Evolutionary conservation across 2,329 filamentous ascomycete species (phyloP), one percentile per base, ranked within the genome.

Genomic region (Scedosporium apiospermum): DNA sequence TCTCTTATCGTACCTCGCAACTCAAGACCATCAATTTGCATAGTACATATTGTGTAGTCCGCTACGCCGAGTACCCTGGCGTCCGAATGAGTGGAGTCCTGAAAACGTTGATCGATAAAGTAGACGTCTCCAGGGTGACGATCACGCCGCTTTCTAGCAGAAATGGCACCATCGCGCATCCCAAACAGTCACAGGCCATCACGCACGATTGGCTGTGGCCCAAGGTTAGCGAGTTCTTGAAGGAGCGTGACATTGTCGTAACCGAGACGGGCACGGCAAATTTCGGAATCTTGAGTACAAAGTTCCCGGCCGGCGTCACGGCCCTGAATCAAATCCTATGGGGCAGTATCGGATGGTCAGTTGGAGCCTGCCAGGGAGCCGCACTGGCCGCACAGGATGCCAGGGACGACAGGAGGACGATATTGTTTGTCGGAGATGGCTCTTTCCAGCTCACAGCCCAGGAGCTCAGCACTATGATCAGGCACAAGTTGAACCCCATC

Each of bases 361-460:
- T 85, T 18, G 82, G 82, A 63, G 82, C 83, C 21, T 78, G 77
- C 41, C 82, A 85, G 68, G 82, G 82, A 41, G 91, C 90, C 18
- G 89, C 89, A 1, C 79, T 95, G 10, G 92, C 90, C 0, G 84
- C 86, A 0, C 87, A 86, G 68, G 91, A 95, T 70, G 75, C 76
- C 44, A 58, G 42, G 14, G 73, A 74, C 41, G 78, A 84, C 60
- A 77, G 85, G 27, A 80, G 92, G 64, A 91, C 89, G 0, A 87
- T 97, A 57, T 79, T 96, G 44, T 93, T 96, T 70, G 90, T 92
- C n/a, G 92, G 92, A 26, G 92, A 96, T 69, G 92, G 92, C 30
- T 91, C 87, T 63, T 87, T 96, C 74, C 91, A 96, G 72, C 80
- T 96, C 63, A 96, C 91, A 0, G 88, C 84, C 0, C 91, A 96